These are phyloP conservation scores for Angophora floribunda DNA, from an alignment of 345 rosid species.

Conservation along the genomic window DNA sequence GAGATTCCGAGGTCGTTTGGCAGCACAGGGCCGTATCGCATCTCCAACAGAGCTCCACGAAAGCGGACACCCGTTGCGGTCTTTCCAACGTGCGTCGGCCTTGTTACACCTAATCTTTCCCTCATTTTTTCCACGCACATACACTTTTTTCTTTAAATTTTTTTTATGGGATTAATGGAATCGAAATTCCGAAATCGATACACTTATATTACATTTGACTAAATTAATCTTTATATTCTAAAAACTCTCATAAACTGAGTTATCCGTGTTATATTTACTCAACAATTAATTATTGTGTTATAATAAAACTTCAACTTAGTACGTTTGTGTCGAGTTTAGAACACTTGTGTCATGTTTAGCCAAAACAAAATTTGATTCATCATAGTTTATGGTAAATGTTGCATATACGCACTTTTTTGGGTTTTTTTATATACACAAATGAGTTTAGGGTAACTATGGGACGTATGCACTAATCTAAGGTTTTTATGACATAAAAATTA, in stretches of 20 bases:
- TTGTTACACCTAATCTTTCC: background rate
- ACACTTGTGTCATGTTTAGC: background rate
- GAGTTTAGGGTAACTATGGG: rapidly evolving
- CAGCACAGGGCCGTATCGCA: rapidly evolving
- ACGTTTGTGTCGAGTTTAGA: rapidly evolving
- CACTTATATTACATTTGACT: rapidly evolving
- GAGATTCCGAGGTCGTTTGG: background rate
- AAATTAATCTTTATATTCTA: rapidly evolving
- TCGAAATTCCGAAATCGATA: background rate
- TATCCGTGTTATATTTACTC: no score
- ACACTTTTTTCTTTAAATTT: background rate
- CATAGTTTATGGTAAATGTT: background rate
- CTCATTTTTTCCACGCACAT: background rate
- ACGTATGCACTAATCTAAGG: background rate
- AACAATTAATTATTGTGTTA: no score
- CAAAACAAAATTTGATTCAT: background rate
- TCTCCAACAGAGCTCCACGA: background rate
- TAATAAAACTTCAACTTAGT: background rate
- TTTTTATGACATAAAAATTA: background rate
- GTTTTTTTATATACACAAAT: background rate
- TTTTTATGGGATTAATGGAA: background rate
- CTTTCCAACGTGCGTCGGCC: background rate
- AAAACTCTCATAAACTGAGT: background rate
- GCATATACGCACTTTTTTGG: rapidly evolving
- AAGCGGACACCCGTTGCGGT: background rate